Evolutionary conservation across 2,329 filamentous ascomycete species (phyloP).

Genomic region (Hymenoscyphus linearis): DNA sequence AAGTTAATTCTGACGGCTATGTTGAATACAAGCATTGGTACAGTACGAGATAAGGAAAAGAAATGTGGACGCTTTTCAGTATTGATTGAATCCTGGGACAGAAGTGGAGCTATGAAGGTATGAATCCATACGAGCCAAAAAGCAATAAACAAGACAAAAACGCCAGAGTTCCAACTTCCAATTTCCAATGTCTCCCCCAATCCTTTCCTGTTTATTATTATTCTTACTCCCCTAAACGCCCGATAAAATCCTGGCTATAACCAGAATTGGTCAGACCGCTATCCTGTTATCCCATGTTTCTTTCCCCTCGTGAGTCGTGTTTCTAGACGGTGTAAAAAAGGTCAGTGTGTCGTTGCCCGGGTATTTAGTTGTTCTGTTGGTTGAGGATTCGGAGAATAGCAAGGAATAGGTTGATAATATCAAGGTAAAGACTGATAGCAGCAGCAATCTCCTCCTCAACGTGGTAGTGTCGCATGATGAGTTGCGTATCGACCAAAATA

Average conservation of each 20-base stretch:
- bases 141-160: neutral
- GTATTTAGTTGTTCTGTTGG: slow-evolving; percentile 79
- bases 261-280: neutral
- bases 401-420: slow-evolving; percentile 95
- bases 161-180: neutral
- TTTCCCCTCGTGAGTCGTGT: neutral
- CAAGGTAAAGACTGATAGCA: slow-evolving; percentile 89
- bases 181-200: neutral
- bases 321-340: neutral
- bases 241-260: neutral
- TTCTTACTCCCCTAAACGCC: neutral
- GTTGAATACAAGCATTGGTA: neutral
- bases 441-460: slow-evolving; percentile 98
- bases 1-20: neutral
- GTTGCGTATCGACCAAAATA: slow-evolving; percentile 92
- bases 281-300: neutral
- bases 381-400: slow-evolving; percentile 94
- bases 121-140: neutral
- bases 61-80: neutral
- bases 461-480: slow-evolving; percentile 92
- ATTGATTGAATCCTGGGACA: neutral
- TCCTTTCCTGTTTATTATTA: neutral
- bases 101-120: neutral
- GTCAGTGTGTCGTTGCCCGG: neutral
- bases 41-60: neutral